phyloP scores from a whole-genome alignment of 345 rosid genomes.

The Lepidium africanum region DNA sequence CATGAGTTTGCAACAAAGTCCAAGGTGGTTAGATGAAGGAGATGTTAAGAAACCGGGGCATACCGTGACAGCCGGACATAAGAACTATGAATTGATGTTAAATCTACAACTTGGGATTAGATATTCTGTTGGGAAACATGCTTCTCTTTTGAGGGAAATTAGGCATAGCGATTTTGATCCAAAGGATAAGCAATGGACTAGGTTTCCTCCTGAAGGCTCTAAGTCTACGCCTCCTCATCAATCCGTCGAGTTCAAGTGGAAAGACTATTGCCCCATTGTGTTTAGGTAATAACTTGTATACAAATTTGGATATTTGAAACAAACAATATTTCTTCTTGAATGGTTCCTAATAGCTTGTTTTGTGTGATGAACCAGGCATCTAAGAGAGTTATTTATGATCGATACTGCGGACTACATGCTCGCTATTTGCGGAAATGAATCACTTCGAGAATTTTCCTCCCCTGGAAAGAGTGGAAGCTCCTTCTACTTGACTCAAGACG shows the following conservation, averaged over 20 bases:
- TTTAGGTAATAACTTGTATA: slow-evolving; percentile 38
- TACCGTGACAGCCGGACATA: slow-evolving; percentile 50
- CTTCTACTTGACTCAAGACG: slow-evolving; percentile 67
- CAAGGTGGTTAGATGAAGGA: slow-evolving; percentile 42
- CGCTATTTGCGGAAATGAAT: slow-evolving; percentile 63
- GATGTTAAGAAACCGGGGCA: slow-evolving; percentile 60
- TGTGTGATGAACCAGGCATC: slow-evolving; percentile 36
- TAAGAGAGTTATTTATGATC: slow-evolving; percentile 56
- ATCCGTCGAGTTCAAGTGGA: slow-evolving; percentile 65
- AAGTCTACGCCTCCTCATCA: slow-evolving; percentile 67
- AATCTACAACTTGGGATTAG: slow-evolving; percentile 74
- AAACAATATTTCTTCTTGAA: not conserved
- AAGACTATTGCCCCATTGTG: slow-evolving; percentile 75
- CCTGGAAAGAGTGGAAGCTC: slow-evolving; percentile 77
- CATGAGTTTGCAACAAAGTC: slow-evolving; percentile 43
- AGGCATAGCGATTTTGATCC: slow-evolving; percentile 69
- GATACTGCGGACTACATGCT: slow-evolving; percentile 68
- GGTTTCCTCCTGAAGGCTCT: slow-evolving; percentile 73
- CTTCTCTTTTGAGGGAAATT: slow-evolving; percentile 41
- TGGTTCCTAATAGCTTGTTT: not conserved
- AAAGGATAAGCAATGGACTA: slow-evolving; percentile 67
- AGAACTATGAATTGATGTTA: slow-evolving; percentile 63
- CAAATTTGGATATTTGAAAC: not conserved
- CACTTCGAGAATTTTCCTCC: slow-evolving; percentile 62
- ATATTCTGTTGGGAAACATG: slow-evolving; percentile 71